These are phyloP conservation scores for Cucurbitaria berberidis DNA, from an alignment of 2,329 filamentous ascomycete genomes.

Conservation along the genomic window DNA sequence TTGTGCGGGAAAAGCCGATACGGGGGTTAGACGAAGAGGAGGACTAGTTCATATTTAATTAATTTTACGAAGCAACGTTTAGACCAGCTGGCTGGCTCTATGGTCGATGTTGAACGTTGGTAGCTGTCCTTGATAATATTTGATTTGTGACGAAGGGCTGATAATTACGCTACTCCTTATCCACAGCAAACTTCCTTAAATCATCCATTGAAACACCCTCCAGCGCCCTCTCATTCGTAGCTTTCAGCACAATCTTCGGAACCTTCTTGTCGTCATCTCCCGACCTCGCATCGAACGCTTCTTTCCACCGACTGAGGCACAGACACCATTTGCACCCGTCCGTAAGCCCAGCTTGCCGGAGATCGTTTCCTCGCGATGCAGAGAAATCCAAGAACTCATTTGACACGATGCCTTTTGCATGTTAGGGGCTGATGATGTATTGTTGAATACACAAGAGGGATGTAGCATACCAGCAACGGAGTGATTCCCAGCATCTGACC, in stretches of 20 bases:
- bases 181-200: constrained; percentile 57
- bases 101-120: not conserved
- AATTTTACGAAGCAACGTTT: not conserved
- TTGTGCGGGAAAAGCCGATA: constrained; percentile 30
- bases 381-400: constrained; percentile 68
- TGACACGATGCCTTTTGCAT: constrained; percentile 55
- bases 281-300: constrained; percentile 63
- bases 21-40: constrained; percentile 22
- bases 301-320: constrained; percentile 65
- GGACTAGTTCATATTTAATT: not conserved
- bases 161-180: constrained; percentile 44
- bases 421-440: not conserved
- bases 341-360: constrained; percentile 61
- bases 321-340: constrained; percentile 69
- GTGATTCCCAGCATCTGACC: constrained; percentile 65
- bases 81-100: not conserved
- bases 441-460: too few species aligned
- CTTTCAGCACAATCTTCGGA: constrained; percentile 57
- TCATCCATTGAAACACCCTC: constrained; percentile 56
- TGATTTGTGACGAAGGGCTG: not conserved
- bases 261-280: constrained; percentile 55
- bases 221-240: constrained; percentile 61
- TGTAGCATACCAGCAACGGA: constrained; percentile 56
- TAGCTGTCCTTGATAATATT: too few species aligned
- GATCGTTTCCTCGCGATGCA: constrained; percentile 64